These are phyloP conservation scores for Phascolomyces articulosus DNA, from an alignment of 371 early-diverging fungal species.

Conservation along the genomic window DNA sequence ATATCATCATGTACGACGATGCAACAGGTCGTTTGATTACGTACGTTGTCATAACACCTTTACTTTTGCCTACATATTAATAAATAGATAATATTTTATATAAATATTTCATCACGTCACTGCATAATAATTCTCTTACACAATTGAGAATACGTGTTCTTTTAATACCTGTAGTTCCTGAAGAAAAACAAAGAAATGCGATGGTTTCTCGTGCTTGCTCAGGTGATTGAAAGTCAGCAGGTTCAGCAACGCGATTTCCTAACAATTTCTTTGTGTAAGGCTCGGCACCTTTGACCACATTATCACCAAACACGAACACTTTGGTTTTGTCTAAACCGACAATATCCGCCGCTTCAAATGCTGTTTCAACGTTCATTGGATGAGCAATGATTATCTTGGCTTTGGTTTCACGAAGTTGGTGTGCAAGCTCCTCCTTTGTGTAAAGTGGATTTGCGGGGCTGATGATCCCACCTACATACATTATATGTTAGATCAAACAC, in stretches of 20 bases:
- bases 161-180: slow-evolving; percentile 79
- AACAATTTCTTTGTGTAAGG: slow-evolving; percentile 28
- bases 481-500: background rate
- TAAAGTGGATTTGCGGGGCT: slow-evolving; percentile 80
- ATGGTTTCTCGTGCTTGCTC: slow-evolving; percentile 44
- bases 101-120: too few relatives aligned
- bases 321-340: slow-evolving; percentile 51
- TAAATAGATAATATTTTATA: too few relatives aligned
- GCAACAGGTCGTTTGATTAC: too few relatives aligned
- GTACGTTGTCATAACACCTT: slow-evolving; percentile 82
- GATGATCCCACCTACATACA: slow-evolving; percentile 59
- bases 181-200: slow-evolving; percentile 81
- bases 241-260: slow-evolving; percentile 16
- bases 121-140: too few relatives aligned
- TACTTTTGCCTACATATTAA: slow-evolving; percentile 45
- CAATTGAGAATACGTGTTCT: too few relatives aligned
- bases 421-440: slow-evolving; percentile 72
- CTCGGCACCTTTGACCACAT: slow-evolving; percentile 35
- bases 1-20: too few relatives aligned
- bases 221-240: slow-evolving; percentile 17
- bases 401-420: slow-evolving; percentile 71
- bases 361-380: slow-evolving; percentile 48
- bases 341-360: slow-evolving; percentile 57
- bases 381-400: slow-evolving; percentile 63
- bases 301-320: slow-evolving; percentile 64